Conservation (phyloP, 1,284 basidiomycete genomes). For the Boletus mariae region DNA sequence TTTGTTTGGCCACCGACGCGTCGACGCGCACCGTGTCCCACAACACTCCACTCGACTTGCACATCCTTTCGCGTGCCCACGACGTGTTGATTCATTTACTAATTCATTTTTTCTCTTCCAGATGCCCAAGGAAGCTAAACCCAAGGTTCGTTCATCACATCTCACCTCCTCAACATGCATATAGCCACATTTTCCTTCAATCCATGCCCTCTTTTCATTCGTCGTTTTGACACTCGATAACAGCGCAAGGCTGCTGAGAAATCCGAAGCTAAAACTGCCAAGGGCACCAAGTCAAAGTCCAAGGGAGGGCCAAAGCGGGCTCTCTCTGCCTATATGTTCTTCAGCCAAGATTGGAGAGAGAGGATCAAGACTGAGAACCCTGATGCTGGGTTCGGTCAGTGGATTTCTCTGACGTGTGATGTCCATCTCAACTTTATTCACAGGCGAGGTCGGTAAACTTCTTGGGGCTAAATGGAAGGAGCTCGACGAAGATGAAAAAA, state of each 20-base stretch:
- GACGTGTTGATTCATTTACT: conserved; percentile 35
- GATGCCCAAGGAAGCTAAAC: conserved; percentile 84
- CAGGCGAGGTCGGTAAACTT: conserved; percentile 82
- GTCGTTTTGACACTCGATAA: conserved; percentile 19
- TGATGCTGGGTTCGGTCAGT: conserved; percentile 85
- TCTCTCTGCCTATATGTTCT: conserved; percentile 98
- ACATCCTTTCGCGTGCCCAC: conserved; percentile 23
- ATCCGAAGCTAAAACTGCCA: conserved; percentile 56
- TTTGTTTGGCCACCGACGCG: conserved; percentile 36
- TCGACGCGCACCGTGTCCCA: conserved; percentile 31
- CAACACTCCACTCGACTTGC: conserved; percentile 25
- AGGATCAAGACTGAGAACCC: conserved; percentile 95
- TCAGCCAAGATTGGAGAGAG: conserved; percentile 93
- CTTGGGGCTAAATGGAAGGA: conserved; percentile 91
- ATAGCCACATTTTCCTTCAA: conserved; percentile 9
- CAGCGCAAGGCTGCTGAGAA: conserved; percentile 75
- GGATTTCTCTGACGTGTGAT: conserved; percentile 5
- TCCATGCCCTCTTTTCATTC: conserved; percentile 1
- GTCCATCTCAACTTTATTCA: conserved; percentile 8
- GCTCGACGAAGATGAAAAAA: conserved; percentile 79
- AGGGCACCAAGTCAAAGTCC: conserved; percentile 66
- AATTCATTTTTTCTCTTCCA: conserved; percentile 37
- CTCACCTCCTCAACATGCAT: conserved; percentile 4
- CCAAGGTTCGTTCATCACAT: conserved; percentile 50
- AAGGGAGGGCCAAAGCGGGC: conserved; percentile 74